phyloP scores from a whole-genome alignment of 2,329 filamentous ascomycete genomes.

The Pyrenophora teres region DNA sequence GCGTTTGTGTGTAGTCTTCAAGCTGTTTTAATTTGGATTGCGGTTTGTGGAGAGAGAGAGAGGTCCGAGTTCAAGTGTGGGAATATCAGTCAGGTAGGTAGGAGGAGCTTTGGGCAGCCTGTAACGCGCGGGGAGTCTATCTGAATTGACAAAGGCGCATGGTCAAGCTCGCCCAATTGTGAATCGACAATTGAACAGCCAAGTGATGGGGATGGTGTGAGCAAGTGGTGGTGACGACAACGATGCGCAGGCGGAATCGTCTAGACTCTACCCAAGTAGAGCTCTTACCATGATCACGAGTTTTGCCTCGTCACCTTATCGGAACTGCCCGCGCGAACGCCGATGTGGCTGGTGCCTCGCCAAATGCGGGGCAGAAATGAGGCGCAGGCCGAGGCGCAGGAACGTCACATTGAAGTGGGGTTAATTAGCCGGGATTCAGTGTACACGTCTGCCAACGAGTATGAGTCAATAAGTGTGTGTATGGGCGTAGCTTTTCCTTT shows the following conservation, averaged over 20 bases:
- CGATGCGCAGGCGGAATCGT: slow-evolving; percentile 8
- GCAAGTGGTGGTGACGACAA: slow-evolving; percentile 24
- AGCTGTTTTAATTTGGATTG: neutral
- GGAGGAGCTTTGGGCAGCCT: slow-evolving; percentile 22
- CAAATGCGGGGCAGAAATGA: slow-evolving; percentile 19
- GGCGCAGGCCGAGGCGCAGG: slow-evolving; percentile 8
- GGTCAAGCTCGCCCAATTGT: slow-evolving; percentile 34
- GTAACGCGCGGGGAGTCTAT: slow-evolving; percentile 31
- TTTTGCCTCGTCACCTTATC: slow-evolving; percentile 28
- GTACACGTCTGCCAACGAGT: slow-evolving; percentile 4
- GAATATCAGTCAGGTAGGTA: slow-evolving; percentile 3
- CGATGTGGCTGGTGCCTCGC: slow-evolving; percentile 22
- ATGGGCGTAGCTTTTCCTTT: neutral
- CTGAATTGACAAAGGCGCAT: slow-evolving; percentile 32
- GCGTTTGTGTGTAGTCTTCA: neutral
- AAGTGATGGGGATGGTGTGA: slow-evolving; percentile 11
- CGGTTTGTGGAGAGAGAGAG: neutral
- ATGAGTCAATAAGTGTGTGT: neutral
- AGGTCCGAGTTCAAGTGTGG: neutral
- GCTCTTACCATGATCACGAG: slow-evolving; percentile 33
- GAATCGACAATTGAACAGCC: slow-evolving; percentile 12
- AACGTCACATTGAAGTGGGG: slow-evolving; percentile 5
- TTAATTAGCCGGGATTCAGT: neutral
- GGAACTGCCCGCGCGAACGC: slow-evolving; percentile 6
- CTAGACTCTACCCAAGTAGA: slow-evolving; percentile 1